A percentile compares a stretch with the other conserved stretches of the same genome.
Evolutionary conservation across 768 basidiomycete genomes (phyloP).

Genomic region (Daedaleopsis nitida): DNA sequence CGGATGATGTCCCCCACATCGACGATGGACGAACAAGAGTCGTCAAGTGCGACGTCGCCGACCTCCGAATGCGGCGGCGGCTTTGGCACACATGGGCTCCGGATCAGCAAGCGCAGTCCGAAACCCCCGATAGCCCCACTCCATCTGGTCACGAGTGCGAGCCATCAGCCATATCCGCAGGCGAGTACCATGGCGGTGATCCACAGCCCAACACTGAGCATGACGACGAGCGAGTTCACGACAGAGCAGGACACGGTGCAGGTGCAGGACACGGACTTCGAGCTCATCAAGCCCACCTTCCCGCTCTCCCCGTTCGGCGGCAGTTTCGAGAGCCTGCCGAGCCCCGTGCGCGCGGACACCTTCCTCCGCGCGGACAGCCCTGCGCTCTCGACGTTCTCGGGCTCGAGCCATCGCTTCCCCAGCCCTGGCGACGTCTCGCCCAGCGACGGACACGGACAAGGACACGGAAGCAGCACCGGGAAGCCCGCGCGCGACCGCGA

Average conservation of each 20-base stretch:
- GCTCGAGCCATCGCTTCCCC: background rate
- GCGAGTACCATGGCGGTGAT: conserved; percentile 28
- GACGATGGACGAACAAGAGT: conserved; percentile 30
- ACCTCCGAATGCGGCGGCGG: conserved; percentile 24
- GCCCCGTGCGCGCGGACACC: conserved; percentile 21
- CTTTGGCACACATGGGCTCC: conserved; percentile 2
- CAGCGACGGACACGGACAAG: background rate
- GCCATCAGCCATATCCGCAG: conserved; percentile 33
- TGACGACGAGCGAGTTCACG: conserved; percentile 17
- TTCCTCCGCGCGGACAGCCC: conserved; percentile 35
- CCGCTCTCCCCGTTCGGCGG: conserved; percentile 28
- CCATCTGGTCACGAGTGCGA: conserved; percentile 15
- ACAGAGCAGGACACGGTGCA: conserved; percentile 61
- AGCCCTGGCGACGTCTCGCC: conserved; percentile 5
- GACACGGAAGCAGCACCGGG: background rate
- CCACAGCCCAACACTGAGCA: conserved; percentile 28
- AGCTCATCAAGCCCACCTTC: conserved; percentile 67
- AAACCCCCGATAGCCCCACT: conserved; percentile 10
- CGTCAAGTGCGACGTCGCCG: conserved; percentile 34
- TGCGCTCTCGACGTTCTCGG: conserved; percentile 30
- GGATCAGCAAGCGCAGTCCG: conserved; percentile 10
- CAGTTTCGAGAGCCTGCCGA: conserved; percentile 23
- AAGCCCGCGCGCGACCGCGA: background rate
- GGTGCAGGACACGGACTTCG: conserved; percentile 81
- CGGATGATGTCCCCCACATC: conserved; percentile 42